Percentiles rank a stretch among this genome's conserved stretches.
phyloP scores from a whole-genome alignment of 352 stramenopile species.

The Phytophthora litchii region DNA sequence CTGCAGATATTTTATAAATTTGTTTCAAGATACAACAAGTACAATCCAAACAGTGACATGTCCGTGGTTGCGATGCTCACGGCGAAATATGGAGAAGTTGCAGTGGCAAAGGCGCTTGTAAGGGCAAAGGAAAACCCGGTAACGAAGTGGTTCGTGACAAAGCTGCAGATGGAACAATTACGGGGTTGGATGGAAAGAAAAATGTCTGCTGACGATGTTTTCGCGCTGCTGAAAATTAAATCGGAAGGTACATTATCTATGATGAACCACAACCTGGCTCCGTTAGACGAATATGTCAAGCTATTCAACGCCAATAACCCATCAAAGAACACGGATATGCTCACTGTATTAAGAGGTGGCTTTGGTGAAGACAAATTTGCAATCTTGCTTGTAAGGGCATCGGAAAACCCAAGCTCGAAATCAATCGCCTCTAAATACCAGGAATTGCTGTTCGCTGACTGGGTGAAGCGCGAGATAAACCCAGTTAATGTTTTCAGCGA shows the following conservation, averaged over 20 bases:
- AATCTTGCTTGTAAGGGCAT: background rate
- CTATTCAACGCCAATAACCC: background rate
- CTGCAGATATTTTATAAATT: background rate
- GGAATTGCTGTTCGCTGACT: background rate
- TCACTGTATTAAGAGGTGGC: background rate
- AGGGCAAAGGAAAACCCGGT: background rate
- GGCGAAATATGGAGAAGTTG: background rate
- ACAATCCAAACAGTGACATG: background rate
- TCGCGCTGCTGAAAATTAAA: conserved; percentile 1
- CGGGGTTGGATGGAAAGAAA: background rate
- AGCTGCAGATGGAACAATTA: background rate
- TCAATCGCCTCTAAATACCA: background rate
- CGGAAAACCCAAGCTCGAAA: background rate
- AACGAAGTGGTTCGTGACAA: background rate
- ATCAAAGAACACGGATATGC: background rate
- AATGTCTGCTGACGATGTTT: conserved; percentile 4
- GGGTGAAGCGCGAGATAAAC: background rate
- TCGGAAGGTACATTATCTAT: background rate
- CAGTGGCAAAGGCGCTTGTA: background rate
- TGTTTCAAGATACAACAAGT: background rate
- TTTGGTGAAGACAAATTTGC: conserved; percentile 7
- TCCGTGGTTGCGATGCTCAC: background rate
- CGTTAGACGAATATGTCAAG: background rate
- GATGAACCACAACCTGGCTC: background rate
- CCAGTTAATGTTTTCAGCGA: background rate